Base-by-base conservation (phyloP, 2,329 filamentous ascomycete genomes). In the Diaporthe citrichinensis region DNA sequence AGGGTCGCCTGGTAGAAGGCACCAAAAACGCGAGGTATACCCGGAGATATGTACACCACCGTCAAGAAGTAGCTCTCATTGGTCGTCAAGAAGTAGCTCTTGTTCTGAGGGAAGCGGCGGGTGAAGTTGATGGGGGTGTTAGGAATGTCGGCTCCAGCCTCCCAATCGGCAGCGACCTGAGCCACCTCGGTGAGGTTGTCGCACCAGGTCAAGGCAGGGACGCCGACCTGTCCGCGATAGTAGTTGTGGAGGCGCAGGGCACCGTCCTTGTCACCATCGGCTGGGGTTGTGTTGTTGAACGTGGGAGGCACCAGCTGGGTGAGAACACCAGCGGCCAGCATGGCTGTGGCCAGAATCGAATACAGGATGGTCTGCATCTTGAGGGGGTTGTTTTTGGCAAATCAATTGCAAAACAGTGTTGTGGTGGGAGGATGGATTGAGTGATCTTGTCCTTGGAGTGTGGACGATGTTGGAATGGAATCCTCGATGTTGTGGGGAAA, bases 191-290 rank as follows among this genome's bases (percentile, higher is more conserved):
- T 39, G 46, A 68, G 65, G 46, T 68, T 39, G 46, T 68, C 9
- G 23, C 28, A 39, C 65, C 65, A 68, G 46, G 31, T 12, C 12
- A 68, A 34, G 17, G 23, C 46, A 15, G 65, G 65, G 23, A 68
- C 49, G 2, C 34, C 31, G 34, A 34, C 46, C n/a, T 39, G 49
- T 20, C 7, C 31, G 10, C 65, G 65, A 15, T 53, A 53, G 65
- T 20, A 68, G 65, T 68, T 68, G 46, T 53, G 65, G 31, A 68
- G 46, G 3, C 14, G 31, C 46, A 68, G n/a, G 8, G 65, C 65
- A 12, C 31, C 46, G 14, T 53, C 46, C 23, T 53, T 53, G 46
- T 39, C 61, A 17, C 39, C 28, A 9, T 28, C 31, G 7, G 1
- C 31, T 4, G 2, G 20, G 10, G 62, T 31, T 17, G 31, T 53